Evolutionary conservation across 179 eudicot genomes (phyloP), one percentile per base, ranked within the genome.

Genomic region (Beta macrorhiza): DNA sequence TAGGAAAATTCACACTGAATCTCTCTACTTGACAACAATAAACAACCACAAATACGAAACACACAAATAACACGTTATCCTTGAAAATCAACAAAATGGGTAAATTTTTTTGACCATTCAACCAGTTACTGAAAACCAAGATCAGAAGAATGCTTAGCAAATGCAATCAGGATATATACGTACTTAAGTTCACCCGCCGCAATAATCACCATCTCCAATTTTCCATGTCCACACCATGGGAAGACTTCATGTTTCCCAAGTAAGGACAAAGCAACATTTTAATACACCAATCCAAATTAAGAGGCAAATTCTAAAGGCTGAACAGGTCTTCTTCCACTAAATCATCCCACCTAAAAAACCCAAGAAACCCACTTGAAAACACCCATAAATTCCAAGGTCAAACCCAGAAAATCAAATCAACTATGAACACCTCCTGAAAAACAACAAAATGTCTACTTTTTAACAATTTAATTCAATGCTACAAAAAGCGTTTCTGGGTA

Each of bases 341-440:
- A 76, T 32, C 62, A 76, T 52, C 55, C 44, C 51, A 16, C 76
- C 49, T 52, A 59, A 73, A 70, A 20, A 74, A 45, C 3, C 25
- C 10, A 44, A 7, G 22, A 81, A 76, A 49, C 69, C 61, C 25
- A 81, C 52, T 22, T 15, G 15, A 45, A 59, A 42, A 55, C 32
- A 63, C 65, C 79, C 75, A 45, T 45, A 20, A 63, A 62, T 72
- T 70, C 53, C 32, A 79, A 47, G 49, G 76, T 67, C 85, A 83
- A 83, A 79, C 80, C 72, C 80, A 69, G 49, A 82, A 82, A 62
- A 42, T 13, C 61, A 78, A 79, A 69, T 85, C 78, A 85, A 79
- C 62, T 13, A 61, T 77, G 79, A 67, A 74, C 79, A 81, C 25
- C 82, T 47, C 59, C 62, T 75, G 45, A 7, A 67, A 53, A 76